Conservation (phyloP, 2,329 filamentous ascomycete species). For the Alternaria tenuissima region DNA sequence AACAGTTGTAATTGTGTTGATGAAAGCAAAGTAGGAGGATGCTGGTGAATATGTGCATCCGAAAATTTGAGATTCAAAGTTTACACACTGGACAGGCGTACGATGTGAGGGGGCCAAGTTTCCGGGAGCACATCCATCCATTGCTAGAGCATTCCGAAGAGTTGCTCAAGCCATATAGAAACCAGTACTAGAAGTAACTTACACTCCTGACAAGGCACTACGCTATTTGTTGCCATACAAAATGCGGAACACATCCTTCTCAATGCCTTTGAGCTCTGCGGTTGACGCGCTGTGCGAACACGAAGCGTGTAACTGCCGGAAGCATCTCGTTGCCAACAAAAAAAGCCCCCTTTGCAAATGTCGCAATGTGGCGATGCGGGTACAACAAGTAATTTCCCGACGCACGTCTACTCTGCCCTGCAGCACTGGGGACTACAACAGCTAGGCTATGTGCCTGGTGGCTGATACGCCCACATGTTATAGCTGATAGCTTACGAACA, state of each 20-base stretch:
- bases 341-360: background rate
- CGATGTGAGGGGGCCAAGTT: background rate
- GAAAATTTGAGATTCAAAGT: background rate
- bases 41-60: background rate
- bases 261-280: background rate
- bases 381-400: conserved; percentile 1
- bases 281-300: background rate
- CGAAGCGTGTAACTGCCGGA: background rate
- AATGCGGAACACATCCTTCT: background rate
- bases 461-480: conserved; percentile 11
- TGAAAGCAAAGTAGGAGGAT: background rate
- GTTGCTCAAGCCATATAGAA: background rate
- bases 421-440: background rate
- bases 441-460: background rate
- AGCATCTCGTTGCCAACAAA: background rate
- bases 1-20: background rate
- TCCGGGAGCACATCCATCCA: background rate
- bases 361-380: background rate
- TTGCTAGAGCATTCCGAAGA: background rate
- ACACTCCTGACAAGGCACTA: background rate
- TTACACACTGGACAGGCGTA: background rate
- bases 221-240: background rate
- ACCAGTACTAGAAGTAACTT: background rate
- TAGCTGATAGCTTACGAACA: background rate
- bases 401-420: background rate